Conservation (phyloP, 495 filamentous ascomycete species). For the Penicillium flavigenum region DNA sequence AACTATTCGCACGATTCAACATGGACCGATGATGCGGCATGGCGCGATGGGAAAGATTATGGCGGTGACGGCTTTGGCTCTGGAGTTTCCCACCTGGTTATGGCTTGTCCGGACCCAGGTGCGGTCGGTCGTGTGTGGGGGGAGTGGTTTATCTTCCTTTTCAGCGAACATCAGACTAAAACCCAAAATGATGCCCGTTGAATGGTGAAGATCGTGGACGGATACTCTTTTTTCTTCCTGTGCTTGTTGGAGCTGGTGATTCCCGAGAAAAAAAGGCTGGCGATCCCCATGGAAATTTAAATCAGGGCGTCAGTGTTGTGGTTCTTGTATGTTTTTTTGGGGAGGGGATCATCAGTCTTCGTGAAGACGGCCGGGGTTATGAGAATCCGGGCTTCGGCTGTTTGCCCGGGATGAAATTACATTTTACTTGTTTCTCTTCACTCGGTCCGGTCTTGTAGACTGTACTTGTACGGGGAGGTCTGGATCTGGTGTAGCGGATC, state of each 20-base stretch:
- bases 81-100: slow-evolving; percentile 21
- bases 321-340: slow-evolving; percentile 22
- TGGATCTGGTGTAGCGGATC: slow-evolving; percentile 4
- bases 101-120: slow-evolving; percentile 16
- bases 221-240: slow-evolving; percentile 17
- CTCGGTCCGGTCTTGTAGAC: slow-evolving; percentile 4
- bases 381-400: slow-evolving; percentile 34
- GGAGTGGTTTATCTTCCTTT: slow-evolving; percentile 15
- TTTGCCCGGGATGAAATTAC: slow-evolving; percentile 33
- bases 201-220: slow-evolving; percentile 15
- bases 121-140: slow-evolving; percentile 26
- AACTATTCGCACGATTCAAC: slow-evolving; percentile 18
- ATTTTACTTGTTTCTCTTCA: slow-evolving; percentile 32
- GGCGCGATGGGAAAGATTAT: slow-evolving; percentile 26
- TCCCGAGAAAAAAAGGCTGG: slow-evolving; percentile 18
- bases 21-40: slow-evolving; percentile 21
- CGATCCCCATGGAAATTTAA: slow-evolving; percentile 23
- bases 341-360: slow-evolving; percentile 25
- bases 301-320: slow-evolving; percentile 31
- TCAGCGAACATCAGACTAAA: slow-evolving; percentile 19
- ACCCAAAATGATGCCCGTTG: slow-evolving; percentile 18
- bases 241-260: slow-evolving; percentile 20
- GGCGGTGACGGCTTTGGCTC: slow-evolving; percentile 25
- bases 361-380: slow-evolving; percentile 31
- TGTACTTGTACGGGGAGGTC: not conserved